Evolutionary conservation across 2,329 filamentous ascomycete species (phyloP).

Genomic region (Colletotrichum somersetense): DNA sequence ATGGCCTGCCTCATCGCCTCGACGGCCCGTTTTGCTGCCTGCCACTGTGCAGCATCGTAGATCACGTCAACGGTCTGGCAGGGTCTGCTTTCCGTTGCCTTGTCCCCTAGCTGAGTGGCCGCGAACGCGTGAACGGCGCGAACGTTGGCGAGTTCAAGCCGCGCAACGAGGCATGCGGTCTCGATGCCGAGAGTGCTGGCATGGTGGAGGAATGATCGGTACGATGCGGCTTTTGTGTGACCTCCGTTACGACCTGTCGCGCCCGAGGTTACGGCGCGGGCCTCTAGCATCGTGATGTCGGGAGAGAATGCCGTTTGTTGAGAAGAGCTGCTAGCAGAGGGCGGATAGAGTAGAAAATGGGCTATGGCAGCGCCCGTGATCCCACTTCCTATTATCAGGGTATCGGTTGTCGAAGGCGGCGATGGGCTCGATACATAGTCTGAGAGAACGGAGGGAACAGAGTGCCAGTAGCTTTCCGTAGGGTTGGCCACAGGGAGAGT

Average conservation of each 20-base stretch:
- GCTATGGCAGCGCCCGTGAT: constrained; percentile 63
- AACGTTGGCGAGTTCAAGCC: constrained; percentile 66
- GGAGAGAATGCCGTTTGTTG: constrained; percentile 26
- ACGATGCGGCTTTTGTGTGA: constrained; percentile 62
- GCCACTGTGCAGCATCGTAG: constrained; percentile 62
- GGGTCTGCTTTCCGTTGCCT: constrained; percentile 60
- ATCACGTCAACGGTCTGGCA: constrained; percentile 70
- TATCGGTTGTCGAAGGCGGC: constrained; percentile 57
- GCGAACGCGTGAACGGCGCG: constrained; percentile 68
- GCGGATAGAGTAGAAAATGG: constrained; percentile 43
- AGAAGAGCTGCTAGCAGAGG: constrained; percentile 29
- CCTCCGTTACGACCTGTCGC: constrained; percentile 68
- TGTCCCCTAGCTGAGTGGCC: constrained; percentile 50
- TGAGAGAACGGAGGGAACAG: constrained; percentile 54
- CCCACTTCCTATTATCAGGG: constrained; percentile 68
- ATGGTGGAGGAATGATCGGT: constrained; percentile 65
- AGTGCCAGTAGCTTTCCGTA: constrained; percentile 61
- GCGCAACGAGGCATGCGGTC: constrained; percentile 64
- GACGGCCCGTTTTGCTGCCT: constrained; percentile 54
- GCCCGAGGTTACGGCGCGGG: constrained; percentile 62
- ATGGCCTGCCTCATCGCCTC: constrained; percentile 59
- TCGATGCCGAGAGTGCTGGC: constrained; percentile 57
- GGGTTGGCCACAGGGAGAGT: constrained; percentile 55
- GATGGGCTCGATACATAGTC: constrained; percentile 34
- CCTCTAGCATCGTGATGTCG: constrained; percentile 62